Conservation (phyloP, 352 stramenopile species). For the Phytophthora sp. region DNA sequence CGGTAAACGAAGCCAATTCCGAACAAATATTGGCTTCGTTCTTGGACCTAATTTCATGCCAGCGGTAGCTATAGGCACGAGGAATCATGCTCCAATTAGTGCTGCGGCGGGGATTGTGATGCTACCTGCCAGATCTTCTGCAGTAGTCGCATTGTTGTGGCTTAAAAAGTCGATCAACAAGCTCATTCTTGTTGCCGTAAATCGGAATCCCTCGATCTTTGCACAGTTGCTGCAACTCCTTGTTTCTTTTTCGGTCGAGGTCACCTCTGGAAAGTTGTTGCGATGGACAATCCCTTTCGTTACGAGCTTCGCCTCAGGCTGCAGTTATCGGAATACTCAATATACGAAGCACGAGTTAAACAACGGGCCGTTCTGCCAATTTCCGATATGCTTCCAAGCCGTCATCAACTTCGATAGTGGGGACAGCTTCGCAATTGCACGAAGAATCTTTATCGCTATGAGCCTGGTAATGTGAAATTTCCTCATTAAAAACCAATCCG, state of each 20-base stretch:
- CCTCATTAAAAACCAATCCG: slow-evolving; percentile 12
- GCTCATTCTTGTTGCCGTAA: not conserved
- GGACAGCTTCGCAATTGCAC: not conserved
- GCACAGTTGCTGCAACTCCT: not conserved
- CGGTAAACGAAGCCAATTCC: not conserved
- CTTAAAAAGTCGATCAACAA: not conserved
- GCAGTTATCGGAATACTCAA: not conserved
- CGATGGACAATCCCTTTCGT: not conserved
- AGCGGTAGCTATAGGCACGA: not conserved
- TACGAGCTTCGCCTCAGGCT: not conserved
- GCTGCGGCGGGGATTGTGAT: not conserved
- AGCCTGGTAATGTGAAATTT: not conserved
- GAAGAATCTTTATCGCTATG: not conserved
- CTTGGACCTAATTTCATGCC: not conserved
- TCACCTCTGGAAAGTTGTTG: not conserved
- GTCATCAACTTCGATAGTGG: not conserved
- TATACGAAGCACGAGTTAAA: not conserved
- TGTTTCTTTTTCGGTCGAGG: not conserved
- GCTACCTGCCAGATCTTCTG: not conserved
- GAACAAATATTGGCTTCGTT: not conserved
- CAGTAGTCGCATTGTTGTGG: not conserved
- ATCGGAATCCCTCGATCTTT: not conserved
- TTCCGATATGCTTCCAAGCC: not conserved
- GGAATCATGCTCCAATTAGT: not conserved
- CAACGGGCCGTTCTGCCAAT: not conserved